phyloP scores from a whole-genome alignment of 345 rosid species.

The Carallia pectinifolia region DNA sequence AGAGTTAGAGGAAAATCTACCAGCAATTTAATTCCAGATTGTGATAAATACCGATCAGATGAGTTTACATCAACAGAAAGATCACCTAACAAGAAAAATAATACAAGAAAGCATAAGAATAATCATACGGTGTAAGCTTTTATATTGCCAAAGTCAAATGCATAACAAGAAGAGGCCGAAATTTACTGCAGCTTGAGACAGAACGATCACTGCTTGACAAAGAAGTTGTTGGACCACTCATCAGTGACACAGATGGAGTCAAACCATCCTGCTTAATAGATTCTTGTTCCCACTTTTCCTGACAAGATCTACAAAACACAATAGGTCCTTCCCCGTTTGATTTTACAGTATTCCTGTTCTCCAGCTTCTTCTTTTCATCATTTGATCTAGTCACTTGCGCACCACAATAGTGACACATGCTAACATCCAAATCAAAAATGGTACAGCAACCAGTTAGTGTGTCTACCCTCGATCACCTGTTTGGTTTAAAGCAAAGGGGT shows the following conservation, averaged over 20 bases:
- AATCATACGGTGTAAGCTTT: conserved; percentile 9
- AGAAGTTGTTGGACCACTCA: conserved; percentile 58
- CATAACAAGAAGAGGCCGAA: background rate
- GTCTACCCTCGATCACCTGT: conserved; percentile 8
- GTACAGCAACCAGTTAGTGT: background rate
- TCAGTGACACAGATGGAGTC: conserved; percentile 35
- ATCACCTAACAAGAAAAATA: conserved; percentile 49
- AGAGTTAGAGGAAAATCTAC: conserved; percentile 1
- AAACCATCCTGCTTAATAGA: conserved; percentile 21
- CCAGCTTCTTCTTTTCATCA: conserved; percentile 34
- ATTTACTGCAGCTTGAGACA: conserved; percentile 64
- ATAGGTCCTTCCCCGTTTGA: conserved; percentile 29
- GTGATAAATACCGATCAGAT: conserved; percentile 42
- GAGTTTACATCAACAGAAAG: conserved; percentile 63
- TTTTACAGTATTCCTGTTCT: conserved; percentile 28
- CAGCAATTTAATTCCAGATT: conserved; percentile 3
- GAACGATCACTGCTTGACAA: conserved; percentile 62
- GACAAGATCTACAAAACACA: conserved; percentile 50
- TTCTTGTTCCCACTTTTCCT: conserved; percentile 39
- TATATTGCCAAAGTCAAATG: background rate
- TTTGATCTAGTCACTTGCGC: conserved; percentile 23
- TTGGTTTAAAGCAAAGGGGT: background rate
- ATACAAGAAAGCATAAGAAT: conserved; percentile 9
- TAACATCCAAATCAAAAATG: conserved; percentile 15
- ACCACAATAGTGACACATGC: conserved; percentile 42